These are phyloP conservation scores for Silene noctiflora DNA, from an alignment of 179 eudicot species.

Conservation along the genomic window DNA sequence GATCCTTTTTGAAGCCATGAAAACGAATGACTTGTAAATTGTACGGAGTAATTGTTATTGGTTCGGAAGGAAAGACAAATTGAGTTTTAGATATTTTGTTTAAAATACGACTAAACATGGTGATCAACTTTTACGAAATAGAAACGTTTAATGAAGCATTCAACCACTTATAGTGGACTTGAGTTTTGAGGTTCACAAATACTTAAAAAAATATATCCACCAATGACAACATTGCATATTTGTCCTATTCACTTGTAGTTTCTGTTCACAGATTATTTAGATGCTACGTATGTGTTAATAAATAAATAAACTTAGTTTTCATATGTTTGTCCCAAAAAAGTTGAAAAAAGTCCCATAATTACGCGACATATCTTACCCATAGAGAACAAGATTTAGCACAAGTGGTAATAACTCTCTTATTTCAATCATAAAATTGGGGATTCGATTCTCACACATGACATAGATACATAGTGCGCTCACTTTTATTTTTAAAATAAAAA, in stretches of 20 bases:
- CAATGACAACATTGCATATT: neutral
- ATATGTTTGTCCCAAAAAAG: too few species aligned
- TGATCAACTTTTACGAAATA: neutral
- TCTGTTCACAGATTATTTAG: neutral
- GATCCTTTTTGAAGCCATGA: too few species aligned
- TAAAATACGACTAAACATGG: neutral
- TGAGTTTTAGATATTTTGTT: neutral
- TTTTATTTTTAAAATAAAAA: too few species aligned
- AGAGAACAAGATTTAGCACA: too few species aligned
- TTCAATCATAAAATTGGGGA: too few species aligned
- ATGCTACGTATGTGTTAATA: neutral
- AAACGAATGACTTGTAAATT: neutral
- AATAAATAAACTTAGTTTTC: too few species aligned
- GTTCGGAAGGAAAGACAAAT: neutral
- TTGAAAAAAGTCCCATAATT: too few species aligned
- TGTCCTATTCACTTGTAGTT: neutral
- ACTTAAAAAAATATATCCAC: neutral
- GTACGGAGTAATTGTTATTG: neutral
- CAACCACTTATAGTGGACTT: slow-evolving; percentile 5
- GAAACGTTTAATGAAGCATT: neutral
- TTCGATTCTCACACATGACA: too few species aligned
- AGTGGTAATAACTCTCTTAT: too few species aligned
- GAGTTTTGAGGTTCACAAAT: slow-evolving; percentile 3
- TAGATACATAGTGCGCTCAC: too few species aligned
- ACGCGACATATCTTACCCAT: too few species aligned